Evolutionary conservation across 2,329 filamentous ascomycete species (phyloP), one percentile per base, ranked within the genome.

Genomic region (Penicillium palitans): DNA sequence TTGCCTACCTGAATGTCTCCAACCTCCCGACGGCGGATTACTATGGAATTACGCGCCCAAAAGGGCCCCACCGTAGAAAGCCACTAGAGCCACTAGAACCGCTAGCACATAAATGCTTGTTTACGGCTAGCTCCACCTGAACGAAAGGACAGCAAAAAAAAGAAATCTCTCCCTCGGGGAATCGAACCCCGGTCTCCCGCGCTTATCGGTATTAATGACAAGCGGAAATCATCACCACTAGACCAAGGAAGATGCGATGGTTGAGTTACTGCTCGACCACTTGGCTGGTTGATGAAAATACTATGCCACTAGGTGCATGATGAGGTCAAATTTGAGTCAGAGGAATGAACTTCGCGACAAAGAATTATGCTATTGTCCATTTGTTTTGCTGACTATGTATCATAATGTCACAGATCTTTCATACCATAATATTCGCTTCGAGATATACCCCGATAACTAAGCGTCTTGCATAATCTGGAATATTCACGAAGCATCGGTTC

Each of bases 141-240:
- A 31, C 29, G 29, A 31, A 25, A 25, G 1, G 4, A 5, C 10
- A 33, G 2, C 21, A 52, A 42, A 62, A 66, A 66, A 62, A 67
- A 67, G 45, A 46, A 53, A 62, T 48, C 66, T 69, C 65, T 70
- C 66, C 65, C 66, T 70, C 67, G 68, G 68, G 68, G 66, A 71
- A 70, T 72, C 67, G 69, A 71, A 71, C 69, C 69, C 69, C 68
- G 69, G 69, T 71, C 69, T 70, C 69, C 69, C 69, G 69, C 68
- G 68, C 65, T 66, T 68, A 61, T 64, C 63, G 52, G 59, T 61
- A 9, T 66, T 61, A 51, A 61, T 66, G 65, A 69, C 65, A 69
- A 69, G 65, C 66, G 67, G 67, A 69, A 68, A 67, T 65, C 64
- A 69, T 65, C 58, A 68, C 66, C 66, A 67, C 66, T 68, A 68